A percentile compares a stretch with the other conserved stretches of the same genome.
These are phyloP conservation scores for Castanea sativa DNA, from an alignment of 306 rosid species.

Conservation along the genomic window DNA sequence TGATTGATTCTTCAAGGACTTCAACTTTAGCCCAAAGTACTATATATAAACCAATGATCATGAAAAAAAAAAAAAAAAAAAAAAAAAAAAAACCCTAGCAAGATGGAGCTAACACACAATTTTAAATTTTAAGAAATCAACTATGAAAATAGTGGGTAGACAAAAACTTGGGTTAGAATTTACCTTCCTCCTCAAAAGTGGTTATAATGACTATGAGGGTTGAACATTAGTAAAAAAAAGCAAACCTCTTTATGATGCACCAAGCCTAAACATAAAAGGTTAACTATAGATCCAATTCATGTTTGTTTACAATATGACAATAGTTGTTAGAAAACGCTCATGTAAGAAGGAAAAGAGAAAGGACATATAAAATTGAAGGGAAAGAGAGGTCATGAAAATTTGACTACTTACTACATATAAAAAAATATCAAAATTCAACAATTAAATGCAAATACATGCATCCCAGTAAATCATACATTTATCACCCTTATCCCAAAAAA, in stretches of 20 bases:
- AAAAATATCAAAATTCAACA: slow-evolving; percentile 40
- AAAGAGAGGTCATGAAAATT: not conserved
- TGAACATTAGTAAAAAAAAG: slow-evolving; percentile 64
- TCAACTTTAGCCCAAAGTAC: slow-evolving; percentile 72
- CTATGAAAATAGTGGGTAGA: not conserved
- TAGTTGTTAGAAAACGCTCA: not conserved
- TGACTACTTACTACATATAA: slow-evolving; percentile 56
- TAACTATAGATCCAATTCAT: slow-evolving; percentile 46
- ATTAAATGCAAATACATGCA: slow-evolving; percentile 52
- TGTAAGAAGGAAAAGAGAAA: not conserved
- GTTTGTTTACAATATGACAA: not conserved
- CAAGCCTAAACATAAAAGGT: slow-evolving; percentile 53
- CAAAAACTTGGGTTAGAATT: not conserved
- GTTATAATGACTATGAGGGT: slow-evolving; percentile 64
- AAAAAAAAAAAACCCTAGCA: slow-evolving; percentile 42
- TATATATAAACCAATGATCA: slow-evolving; percentile 52
- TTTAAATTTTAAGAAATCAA: not conserved
- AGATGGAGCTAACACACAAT: slow-evolving; percentile 31
- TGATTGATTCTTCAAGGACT: slow-evolving; percentile 21
- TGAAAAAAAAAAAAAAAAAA: not conserved
- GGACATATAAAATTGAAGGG: too few species aligned
- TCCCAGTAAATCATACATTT: slow-evolving; percentile 6
- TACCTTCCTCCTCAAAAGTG: not conserved
- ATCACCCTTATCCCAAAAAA: too few species aligned
- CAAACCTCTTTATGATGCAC: slow-evolving; percentile 65